A percentile compares a stretch with the other conserved stretches of the same genome.
Evolutionary conservation across 768 basidiomycete genomes (phyloP).

Genomic region (Suillus bovinus): DNA sequence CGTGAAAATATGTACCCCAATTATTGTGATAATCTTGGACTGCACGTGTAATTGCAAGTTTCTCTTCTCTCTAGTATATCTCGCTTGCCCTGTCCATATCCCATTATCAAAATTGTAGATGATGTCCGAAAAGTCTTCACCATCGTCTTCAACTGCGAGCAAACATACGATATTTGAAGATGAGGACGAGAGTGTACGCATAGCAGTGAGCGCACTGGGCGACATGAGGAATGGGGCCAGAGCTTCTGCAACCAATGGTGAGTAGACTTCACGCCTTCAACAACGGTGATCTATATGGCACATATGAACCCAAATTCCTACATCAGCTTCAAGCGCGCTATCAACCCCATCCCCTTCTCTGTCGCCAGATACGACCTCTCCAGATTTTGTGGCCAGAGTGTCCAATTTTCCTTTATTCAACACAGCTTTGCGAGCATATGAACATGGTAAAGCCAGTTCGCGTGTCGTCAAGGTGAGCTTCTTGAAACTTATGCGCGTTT

Average conservation of each 20-base stretch:
- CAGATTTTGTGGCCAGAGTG: slow-evolving; percentile 54
- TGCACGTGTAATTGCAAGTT: slow-evolving; percentile 11
- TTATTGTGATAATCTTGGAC: slow-evolving; percentile 2
- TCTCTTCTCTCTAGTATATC: neutral
- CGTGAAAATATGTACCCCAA: slow-evolving; percentile 23
- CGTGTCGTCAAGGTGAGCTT: slow-evolving; percentile 76
- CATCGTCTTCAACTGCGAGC: slow-evolving; percentile 16
- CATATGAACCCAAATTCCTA: slow-evolving; percentile 4
- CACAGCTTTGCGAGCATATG: slow-evolving; percentile 72
- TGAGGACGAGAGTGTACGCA: slow-evolving; percentile 76
- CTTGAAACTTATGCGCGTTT: slow-evolving; percentile 8
- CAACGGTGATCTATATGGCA: neutral
- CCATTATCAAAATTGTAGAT: slow-evolving; percentile 6
- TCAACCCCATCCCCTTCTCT: slow-evolving; percentile 19
- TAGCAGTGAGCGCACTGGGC: slow-evolving; percentile 74
- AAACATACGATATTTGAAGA: slow-evolving; percentile 36
- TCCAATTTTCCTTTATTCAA: slow-evolving; percentile 72
- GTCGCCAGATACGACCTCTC: slow-evolving; percentile 13
- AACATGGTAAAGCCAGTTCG: slow-evolving; percentile 81
- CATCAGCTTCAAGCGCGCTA: slow-evolving; percentile 15
- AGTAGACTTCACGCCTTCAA: slow-evolving; percentile 9
- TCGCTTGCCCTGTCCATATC: slow-evolving; percentile 7
- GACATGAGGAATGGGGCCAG: slow-evolving; percentile 65
- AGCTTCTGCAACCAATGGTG: slow-evolving; percentile 16
- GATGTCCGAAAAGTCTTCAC: slow-evolving; percentile 18